These are phyloP conservation scores for Aspergillus haitiensis DNA, from an alignment of 495 filamentous ascomycete genomes.

Conservation along the genomic window DNA sequence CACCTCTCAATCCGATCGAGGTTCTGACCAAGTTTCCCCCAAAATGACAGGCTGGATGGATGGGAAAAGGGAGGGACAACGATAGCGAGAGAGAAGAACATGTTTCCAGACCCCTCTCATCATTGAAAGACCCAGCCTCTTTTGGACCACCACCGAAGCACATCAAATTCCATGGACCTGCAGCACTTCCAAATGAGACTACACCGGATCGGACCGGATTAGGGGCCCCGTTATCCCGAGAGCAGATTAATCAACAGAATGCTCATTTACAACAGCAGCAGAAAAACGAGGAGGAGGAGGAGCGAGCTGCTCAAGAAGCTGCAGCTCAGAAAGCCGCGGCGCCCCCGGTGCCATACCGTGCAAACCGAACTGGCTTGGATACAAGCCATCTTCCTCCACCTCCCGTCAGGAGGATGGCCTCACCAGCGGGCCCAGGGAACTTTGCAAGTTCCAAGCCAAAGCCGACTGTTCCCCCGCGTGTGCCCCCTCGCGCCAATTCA, in stretches of 20 bases:
- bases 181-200: constrained; percentile 47
- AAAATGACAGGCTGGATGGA: constrained; percentile 47
- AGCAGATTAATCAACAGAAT: constrained; percentile 38
- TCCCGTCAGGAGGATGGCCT: constrained; percentile 57
- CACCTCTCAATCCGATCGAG: neutral
- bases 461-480: constrained; percentile 65
- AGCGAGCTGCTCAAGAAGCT: constrained; percentile 9
- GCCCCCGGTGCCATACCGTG: constrained; percentile 67
- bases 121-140: constrained; percentile 76
- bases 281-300: constrained; percentile 41
- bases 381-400: constrained; percentile 71
- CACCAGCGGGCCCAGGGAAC: constrained; percentile 38
- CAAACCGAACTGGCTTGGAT: constrained; percentile 68
- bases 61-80: constrained; percentile 54
- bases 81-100: constrained; percentile 44
- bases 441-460: constrained; percentile 42
- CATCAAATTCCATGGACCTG: constrained; percentile 54
- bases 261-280: constrained; percentile 39
- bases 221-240: constrained; percentile 48
- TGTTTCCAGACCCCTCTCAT: constrained; percentile 67
- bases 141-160: constrained; percentile 87
- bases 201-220: constrained; percentile 50
- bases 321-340: constrained; percentile 41
- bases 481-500: constrained; percentile 70
- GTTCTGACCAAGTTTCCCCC: neutral